Conservation (phyloP, 139 green algal genomes). For the Tetradesmus obliquus region DNA sequence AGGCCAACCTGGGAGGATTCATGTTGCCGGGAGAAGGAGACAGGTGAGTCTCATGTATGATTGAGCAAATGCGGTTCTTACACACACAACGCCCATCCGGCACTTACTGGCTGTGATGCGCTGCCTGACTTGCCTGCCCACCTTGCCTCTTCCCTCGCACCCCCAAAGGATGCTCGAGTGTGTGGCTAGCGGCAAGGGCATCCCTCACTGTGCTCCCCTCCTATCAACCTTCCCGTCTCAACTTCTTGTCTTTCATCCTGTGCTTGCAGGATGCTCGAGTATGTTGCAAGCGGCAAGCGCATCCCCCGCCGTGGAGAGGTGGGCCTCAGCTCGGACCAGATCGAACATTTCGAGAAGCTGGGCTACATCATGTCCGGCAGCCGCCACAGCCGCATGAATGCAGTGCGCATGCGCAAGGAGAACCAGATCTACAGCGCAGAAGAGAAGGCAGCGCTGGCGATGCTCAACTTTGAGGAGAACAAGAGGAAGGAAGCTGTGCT, state of each 20-base stretch:
- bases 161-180: too few relatives aligned
- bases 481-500: constrained; percentile 94
- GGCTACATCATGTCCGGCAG: constrained; percentile 97
- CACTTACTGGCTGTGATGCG: background rate
- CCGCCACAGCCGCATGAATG: constrained; percentile 97
- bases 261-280: constrained; percentile 89
- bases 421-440: constrained; percentile 98
- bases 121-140: too few relatives aligned
- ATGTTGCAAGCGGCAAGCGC: constrained; percentile 92
- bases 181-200: too few relatives aligned
- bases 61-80: background rate
- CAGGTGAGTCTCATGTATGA: constrained; percentile 8
- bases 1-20: constrained; percentile 33
- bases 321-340: constrained; percentile 89
- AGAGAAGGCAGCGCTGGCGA: constrained; percentile 97
- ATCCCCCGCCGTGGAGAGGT: constrained; percentile 98
- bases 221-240: too few relatives aligned
- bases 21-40: constrained; percentile 51
- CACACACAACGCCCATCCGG: background rate
- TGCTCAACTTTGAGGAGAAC: constrained; percentile 99
- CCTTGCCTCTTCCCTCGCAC: too few relatives aligned
- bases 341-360: constrained; percentile 91
- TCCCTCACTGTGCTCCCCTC: too few relatives aligned
- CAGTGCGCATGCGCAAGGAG: constrained; percentile 95
- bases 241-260: too few relatives aligned